Evolutionary conservation across 2,329 filamentous ascomycete species (phyloP).

Genomic region (Colletotrichum tanaceti): DNA sequence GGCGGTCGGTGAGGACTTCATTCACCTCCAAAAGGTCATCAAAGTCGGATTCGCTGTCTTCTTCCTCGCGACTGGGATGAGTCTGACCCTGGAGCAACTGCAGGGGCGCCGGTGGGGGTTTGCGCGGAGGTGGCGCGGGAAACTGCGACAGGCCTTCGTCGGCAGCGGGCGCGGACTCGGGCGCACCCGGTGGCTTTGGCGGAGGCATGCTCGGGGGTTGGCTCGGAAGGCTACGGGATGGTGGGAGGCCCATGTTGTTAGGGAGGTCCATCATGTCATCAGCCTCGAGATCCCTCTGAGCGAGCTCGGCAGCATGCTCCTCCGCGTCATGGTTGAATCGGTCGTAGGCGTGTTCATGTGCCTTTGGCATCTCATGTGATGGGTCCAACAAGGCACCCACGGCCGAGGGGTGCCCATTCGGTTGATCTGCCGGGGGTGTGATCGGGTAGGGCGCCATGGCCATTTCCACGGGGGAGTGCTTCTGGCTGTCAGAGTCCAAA

Average conservation of each 20-base stretch:
- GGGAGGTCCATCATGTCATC: conserved; percentile 59
- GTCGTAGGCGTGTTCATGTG: conserved; percentile 69
- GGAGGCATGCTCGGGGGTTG: conserved; percentile 64
- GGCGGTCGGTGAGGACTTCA: conserved; percentile 68
- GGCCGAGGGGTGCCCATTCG: conserved; percentile 54
- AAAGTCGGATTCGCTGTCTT: conserved; percentile 82
- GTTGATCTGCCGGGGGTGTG: conserved; percentile 69
- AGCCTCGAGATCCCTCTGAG: conserved; percentile 59
- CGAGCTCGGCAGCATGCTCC: conserved; percentile 59
- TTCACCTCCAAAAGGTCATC: conserved; percentile 80
- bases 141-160: conserved; percentile 63
- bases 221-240: conserved; percentile 66
- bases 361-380: conserved; percentile 68
- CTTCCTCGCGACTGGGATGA: conserved; percentile 62
- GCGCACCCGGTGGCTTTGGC: conserved; percentile 60
- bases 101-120: conserved; percentile 86
- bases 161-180: conserved; percentile 57
- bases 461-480: conserved; percentile 69
- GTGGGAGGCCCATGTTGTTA: conserved; percentile 64
- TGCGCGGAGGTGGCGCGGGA: conserved; percentile 74
- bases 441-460: conserved; percentile 72
- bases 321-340: conserved; percentile 67
- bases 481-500: conserved; percentile 62
- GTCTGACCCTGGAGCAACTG: conserved; percentile 67
- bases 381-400: conserved; percentile 66